Conservation (phyloP, 495 filamentous ascomycete species). For the Aspergillus bertholletiae region DNA sequence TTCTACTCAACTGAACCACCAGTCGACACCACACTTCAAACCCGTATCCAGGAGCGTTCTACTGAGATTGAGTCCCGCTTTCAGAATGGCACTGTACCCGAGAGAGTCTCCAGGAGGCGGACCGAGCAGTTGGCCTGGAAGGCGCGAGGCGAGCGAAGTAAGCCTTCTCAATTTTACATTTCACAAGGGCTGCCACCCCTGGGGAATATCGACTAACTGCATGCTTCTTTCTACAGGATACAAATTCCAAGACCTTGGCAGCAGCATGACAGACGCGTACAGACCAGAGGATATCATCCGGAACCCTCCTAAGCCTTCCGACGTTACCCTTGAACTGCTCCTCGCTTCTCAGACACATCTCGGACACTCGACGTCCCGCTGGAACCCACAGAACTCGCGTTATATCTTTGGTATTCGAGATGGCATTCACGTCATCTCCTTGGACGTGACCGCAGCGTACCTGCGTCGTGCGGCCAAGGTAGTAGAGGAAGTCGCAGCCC, state of each 20-base stretch:
- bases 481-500: conserved; percentile 78
- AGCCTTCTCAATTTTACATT: conserved; percentile 5
- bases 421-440: conserved; percentile 88
- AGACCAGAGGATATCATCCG: conserved; percentile 61
- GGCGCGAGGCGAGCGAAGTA: conserved; percentile 18
- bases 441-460: conserved; percentile 82
- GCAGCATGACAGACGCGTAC: conserved; percentile 42
- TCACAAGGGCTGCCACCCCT: neutral
- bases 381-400: conserved; percentile 91
- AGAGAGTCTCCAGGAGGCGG: conserved; percentile 1
- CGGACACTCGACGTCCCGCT: conserved; percentile 86
- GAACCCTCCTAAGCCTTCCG: conserved; percentile 69
- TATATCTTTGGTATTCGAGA: conserved; percentile 93
- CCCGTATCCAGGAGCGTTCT: conserved; percentile 10
- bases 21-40: conserved; percentile 22
- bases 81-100: conserved; percentile 6
- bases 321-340: conserved; percentile 87
- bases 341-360: conserved; percentile 89
- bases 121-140: conserved; percentile 5
- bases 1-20: conserved; percentile 35
- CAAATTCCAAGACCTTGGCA: conserved; percentile 32
- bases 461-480: conserved; percentile 86
- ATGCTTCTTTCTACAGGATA: conserved; percentile 16
- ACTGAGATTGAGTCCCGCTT: conserved; percentile 10
- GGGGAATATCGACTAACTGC: neutral